Base-by-base conservation (phyloP, 805 yeast genomes). In the Blastobotrys muscicola region DNA sequence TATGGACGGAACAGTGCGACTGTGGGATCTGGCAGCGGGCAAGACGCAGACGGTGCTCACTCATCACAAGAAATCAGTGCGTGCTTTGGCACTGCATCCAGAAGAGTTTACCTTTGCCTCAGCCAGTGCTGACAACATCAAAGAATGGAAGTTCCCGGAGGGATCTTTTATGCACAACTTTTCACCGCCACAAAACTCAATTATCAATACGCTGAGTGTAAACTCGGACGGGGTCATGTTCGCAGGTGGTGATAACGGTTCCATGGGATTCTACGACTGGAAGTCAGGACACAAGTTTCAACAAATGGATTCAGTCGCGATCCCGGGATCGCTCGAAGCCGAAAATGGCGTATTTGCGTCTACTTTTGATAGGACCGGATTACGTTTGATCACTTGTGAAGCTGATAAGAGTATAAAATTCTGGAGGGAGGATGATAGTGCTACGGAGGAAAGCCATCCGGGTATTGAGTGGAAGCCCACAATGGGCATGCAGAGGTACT, bases 11-110 rank as follows among this genome's bases (percentile, higher is more conserved):
- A 85, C 96, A 0, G 74, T 92, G 3, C 67, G 87, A 47, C 65
- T 89, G n/a, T 92, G 96, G 95, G 97, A 92, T 61, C 58, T 86
- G 26, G 75, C 82, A 3, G 85, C 87, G 14, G 95, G 90, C 4
- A 77, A 76, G 50, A 73, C 89, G 1, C 69, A 68, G 48, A 68
- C 82, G 10, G 77, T 85, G 0, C 59, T 94, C 26, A 87, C 97
- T 0, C 94, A 86, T 49, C 98, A 90, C 62, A 70, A 80, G 36
- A 84, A 85, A 57, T 72, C 89, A 20, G 82, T 92, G 1, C 72
- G 97, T 53, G 80, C 82, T 45, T 64, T 92, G 53, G 70, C 76
- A 0, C 51, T 79, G 23, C 86, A 82, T 55, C 86, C 89, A 0
- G 60, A 66, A 1, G 92, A 82, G 53, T 69, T 73, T 57, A 80